Base-by-base conservation (phyloP, 768 basidiomycete genomes). In the Scleroderma citrinum region DNA sequence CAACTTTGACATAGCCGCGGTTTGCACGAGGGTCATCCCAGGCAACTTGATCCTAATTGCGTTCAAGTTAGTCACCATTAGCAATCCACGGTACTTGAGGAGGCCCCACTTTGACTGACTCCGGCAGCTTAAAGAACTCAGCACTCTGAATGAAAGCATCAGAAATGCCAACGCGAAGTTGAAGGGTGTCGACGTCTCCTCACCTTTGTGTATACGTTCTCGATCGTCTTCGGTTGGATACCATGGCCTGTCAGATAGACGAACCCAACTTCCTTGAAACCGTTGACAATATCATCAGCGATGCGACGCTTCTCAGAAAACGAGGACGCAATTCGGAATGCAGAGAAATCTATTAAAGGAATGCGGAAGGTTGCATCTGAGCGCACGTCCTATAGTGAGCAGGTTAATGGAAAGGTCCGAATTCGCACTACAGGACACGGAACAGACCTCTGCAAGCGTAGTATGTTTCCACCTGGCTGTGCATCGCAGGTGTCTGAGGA, bases 1-100 rank as follows among this genome's bases (percentile, higher is more conserved):
- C 91, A 34, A 87, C 71, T 53, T 74, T 70, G 43, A 93, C 87
- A 62, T 91, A 92, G 29, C 91, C 91, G 48, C 92, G 77, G 58
- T 94, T 92, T 7, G 88, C 77, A 35, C 87, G 81, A 51, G 90
- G 88, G 61, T 90, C 87, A 48, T 87, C 83, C 90, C 90, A 92
- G 49, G 82, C 81, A 6, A 92, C 74, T 51, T 71, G 69, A 42
- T 74, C 69, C 82, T 88, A 24, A 5, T 17, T 44, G 14, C n/a
- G 12, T 17, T 32, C n/a, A n/a, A n/a, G 21, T 26, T 56, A 26
- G 52, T 52, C 7, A 19, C 14, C 6, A 37, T 14, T 16, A 24
- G 35, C 8, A 11, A n/a, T 32, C 13, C 21, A 1, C 3, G 16
- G 19, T 14, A 24, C 23, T 23, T 14, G 34, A 29, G 1, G 20